Base-by-base conservation (phyloP, 2,329 filamentous ascomycete genomes). In the Metarhizium album region DNA sequence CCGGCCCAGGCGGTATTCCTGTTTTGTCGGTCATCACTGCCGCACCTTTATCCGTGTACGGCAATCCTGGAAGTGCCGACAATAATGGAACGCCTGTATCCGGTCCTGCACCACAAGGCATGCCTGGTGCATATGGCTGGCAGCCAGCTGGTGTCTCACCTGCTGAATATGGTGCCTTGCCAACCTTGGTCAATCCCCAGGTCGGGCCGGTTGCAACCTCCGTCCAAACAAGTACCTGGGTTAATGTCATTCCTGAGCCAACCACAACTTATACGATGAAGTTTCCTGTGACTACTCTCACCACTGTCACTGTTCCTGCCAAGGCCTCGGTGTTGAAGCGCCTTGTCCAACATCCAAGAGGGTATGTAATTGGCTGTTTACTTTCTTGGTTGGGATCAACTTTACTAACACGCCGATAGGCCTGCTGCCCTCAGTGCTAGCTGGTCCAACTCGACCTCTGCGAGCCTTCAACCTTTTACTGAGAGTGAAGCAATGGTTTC, bases 261-360 rank as follows among this genome's bases (percentile, higher is more conserved):
- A 71, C 68, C 2, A 71, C 69, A 4, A 70, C 69, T 1, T 69
- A 69, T 53, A 69, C 66, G 1, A 57, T 70, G 48, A 62, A 66
- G 49, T 70, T 67, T 47, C 67, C 67, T 27, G 54, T 70, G 38
- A 70, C 67, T 3, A 70, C 67, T 1, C 54, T 70, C 54, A 62
- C 59, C 8, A 69, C 66, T n/a, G 46, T 68, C 20, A 58, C 63
- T 14, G 54, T 62, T 31, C 57, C 62, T 7, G 52, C 51, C 38
- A 54, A 54, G 13, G 16, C 16, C 3, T 31, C 49, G 45, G n/a
- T 31, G 8, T 50, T 24, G 16, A 62, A 59, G 54, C 59, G 62
- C 18, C 55, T 55, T 9, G 13, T 65, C 47, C 57, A 60, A 52
- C 60, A 64, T 48, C 64, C 65, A 52, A 53, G 57, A 24, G 60